A percentile compares a stretch with the other conserved stretches of the same genome.
phyloP scores from a whole-genome alignment of 139 green algal species.

The Chlamydomonas urium region DNA sequence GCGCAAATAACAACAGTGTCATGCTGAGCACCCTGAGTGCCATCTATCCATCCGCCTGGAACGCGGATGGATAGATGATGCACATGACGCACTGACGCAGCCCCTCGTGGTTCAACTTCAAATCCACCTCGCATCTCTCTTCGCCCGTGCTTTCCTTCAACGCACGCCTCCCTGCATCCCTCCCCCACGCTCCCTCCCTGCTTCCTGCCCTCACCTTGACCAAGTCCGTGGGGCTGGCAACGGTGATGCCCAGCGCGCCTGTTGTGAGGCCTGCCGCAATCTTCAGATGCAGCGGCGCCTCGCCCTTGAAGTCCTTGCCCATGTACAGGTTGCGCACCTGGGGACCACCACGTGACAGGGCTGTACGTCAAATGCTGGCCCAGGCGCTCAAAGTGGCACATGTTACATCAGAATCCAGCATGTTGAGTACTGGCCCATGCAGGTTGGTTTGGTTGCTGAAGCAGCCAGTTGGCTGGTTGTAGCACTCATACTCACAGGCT shows the following conservation, averaged over 20 bases:
- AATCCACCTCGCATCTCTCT: no score
- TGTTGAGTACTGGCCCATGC: no score
- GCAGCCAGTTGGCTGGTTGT: background rate
- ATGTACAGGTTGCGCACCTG: constrained; percentile 51
- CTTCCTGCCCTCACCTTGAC: constrained; percentile 85
- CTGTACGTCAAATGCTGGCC: background rate
- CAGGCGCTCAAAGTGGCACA: no score
- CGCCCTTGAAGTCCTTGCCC: constrained; percentile 72
- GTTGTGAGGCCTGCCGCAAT: constrained; percentile 91
- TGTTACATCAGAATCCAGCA: no score
- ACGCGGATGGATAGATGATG: no score
- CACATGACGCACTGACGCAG: no score
- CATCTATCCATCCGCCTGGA: no score
- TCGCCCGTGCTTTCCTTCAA: no score
- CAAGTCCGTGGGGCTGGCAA: constrained; percentile 91
- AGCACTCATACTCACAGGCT: constrained; percentile 73
- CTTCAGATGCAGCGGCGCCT: constrained; percentile 82
- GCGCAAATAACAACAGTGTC: background rate
- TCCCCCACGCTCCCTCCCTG: background rate
- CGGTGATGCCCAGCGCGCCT: constrained; percentile 79
- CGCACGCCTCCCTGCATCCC: background rate
- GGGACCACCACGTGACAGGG: background rate
- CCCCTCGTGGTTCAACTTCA: no score
- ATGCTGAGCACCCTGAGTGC: constrained; percentile 1
- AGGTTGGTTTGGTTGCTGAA: no score